Conservation (phyloP, 371 early-diverging fungal species). For the Mortierella sp. region DNA sequence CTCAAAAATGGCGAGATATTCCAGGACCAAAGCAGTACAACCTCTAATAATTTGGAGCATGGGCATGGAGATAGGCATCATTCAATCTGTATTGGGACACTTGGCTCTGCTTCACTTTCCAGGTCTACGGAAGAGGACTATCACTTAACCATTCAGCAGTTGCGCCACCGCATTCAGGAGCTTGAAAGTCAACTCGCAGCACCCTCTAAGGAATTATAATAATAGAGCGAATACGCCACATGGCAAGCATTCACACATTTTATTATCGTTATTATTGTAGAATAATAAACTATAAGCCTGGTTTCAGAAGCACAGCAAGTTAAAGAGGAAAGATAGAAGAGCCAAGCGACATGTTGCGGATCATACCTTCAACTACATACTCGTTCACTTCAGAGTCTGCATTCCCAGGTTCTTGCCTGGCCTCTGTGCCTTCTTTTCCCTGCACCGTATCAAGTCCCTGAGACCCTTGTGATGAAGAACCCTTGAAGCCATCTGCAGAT, state of each 20-base stretch:
- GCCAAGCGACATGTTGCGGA: constrained; percentile 32
- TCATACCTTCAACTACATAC: constrained; percentile 38
- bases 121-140: constrained; percentile 14
- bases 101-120: constrained; percentile 11
- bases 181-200: constrained; percentile 39
- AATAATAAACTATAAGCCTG: too few species aligned
- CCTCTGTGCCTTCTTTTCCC: background rate
- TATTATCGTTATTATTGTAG: background rate
- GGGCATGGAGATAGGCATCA: background rate
- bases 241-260: constrained; percentile 1
- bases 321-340: constrained; percentile 25
- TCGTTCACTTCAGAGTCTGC: constrained; percentile 17
- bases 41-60: constrained; percentile 8
- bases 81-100: constrained; percentile 23
- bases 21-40: background rate
- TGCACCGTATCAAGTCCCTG: background rate
- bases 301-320: too few species aligned
- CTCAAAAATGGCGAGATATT: constrained; percentile 28
- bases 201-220: background rate
- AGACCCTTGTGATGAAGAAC: background rate
- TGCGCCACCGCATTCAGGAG: constrained; percentile 31
- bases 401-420: background rate
- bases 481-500: background rate
- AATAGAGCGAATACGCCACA: background rate
- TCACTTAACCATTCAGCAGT: constrained; percentile 26